phyloP scores from a whole-genome alignment of 1,139 yeast species.

The Yamadazyma dushanensis region DNA sequence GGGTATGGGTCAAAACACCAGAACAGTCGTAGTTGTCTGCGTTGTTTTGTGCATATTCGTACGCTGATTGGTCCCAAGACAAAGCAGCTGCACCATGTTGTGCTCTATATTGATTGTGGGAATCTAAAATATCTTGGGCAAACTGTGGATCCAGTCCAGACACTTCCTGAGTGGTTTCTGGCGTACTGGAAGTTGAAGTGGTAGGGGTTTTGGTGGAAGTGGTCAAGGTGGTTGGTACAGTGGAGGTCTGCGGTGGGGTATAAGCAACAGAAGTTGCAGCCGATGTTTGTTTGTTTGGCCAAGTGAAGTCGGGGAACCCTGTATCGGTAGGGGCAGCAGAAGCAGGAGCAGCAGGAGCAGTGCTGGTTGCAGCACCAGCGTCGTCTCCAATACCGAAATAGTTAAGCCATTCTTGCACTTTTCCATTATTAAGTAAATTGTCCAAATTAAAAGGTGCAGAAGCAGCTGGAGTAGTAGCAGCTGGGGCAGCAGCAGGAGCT shows the following conservation, averaged over 20 bases:
- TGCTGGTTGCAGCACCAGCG: constrained; percentile 4
- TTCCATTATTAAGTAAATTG: constrained; percentile 12
- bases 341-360: constrained; percentile 7
- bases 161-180: constrained; percentile 6
- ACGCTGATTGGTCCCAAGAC: constrained; percentile 65
- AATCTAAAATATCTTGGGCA: constrained; percentile 23
- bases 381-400: constrained; percentile 12
- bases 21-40: constrained; percentile 72
- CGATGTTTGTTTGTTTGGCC: constrained; percentile 9
- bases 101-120: constrained; percentile 71
- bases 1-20: constrained; percentile 69
- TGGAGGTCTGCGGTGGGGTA: constrained; percentile 5
- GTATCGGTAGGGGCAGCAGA: constrained; percentile 7
- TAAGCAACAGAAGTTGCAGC: constrained; percentile 11
- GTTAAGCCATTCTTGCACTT: constrained; percentile 10
- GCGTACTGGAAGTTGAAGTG: constrained; percentile 2
- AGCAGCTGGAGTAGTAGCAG: constrained; percentile 9
- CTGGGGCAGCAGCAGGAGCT: constrained; percentile 8
- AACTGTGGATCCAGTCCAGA: constrained; percentile 14
- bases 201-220: constrained; percentile 9
- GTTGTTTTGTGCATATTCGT: constrained; percentile 66
- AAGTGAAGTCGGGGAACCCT: constrained; percentile 12
- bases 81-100: constrained; percentile 60
- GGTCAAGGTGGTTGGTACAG: constrained; percentile 10
- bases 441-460: constrained; percentile 12